Evolutionary conservation across 805 yeast species (phyloP), one percentile per base, ranked within the genome.

Genomic region (Cyberlindnera saturnus): DNA sequence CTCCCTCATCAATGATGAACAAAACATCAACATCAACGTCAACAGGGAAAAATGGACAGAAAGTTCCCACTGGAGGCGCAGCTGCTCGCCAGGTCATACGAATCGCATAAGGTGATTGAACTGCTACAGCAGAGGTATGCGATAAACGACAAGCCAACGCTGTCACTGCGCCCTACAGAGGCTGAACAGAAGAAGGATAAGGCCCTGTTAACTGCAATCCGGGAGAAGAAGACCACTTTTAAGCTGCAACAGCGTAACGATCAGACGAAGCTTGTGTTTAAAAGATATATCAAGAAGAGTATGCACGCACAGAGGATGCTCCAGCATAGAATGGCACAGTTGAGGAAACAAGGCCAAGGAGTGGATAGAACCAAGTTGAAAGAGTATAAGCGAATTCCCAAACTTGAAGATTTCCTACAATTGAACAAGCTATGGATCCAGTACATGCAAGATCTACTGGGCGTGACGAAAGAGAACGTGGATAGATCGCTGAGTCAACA

Each of bases 371-470:
- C 46, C 1, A 50, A 45, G 6, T 52, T 63, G 2, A 45, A 54
- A 34, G 52, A 48, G 14, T 61, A 55, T 42, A 36, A 46, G 5
- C 30, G 54, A 2, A 44, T 62, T 39, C 72, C 65, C n/a, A 50
- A 62, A 20, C 81, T 71, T 53, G 76, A 71, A 33, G 73, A 73
- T 23, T 83, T 80, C 49, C 37, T 63, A 2, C 74, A 73, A 2
- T 65, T 87, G 63, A 72, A 82, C 56, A 55, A 56, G n/a, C 65
- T 89, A 20, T 89, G 97, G 97, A 70, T 73, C n/a, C 64, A 64
- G 15, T 89, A 89, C 57, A 77, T 82, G 38, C 66, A 63, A 30
- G 82, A 79, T 35, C 62, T 86, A 4, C 50, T 86, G 8, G 71
- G 67, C 2, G 16, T 31, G 7, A 59, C 61, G 2, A 34, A 42